These are phyloP conservation scores for Pichia sp. DNA, from an alignment of 1,139 yeast genomes.

Conservation along the genomic window DNA sequence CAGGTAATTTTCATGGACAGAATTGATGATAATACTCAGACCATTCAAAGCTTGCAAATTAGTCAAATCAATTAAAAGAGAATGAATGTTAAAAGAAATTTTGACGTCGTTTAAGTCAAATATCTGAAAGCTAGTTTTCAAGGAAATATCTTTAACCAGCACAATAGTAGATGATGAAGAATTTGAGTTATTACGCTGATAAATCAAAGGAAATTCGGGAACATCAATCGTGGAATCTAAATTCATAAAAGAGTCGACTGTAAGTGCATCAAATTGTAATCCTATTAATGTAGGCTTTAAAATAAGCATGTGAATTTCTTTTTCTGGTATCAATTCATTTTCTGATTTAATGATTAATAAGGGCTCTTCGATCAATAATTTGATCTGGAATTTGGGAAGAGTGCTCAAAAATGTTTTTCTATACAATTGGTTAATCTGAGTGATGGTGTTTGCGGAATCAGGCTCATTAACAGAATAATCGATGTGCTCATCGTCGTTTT, in stretches of 20 bases:
- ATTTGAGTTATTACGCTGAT: slow-evolving; percentile 12
- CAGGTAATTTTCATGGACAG: neutral
- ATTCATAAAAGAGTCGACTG: slow-evolving; percentile 2
- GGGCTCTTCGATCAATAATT: slow-evolving; percentile 22
- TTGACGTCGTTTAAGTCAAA: slow-evolving; percentile 1
- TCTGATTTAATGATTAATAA: slow-evolving; percentile 16
- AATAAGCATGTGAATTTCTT: slow-evolving; percentile 15
- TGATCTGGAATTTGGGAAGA: slow-evolving; percentile 13
- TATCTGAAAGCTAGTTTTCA: slow-evolving; percentile 4
- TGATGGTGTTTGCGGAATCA: neutral
- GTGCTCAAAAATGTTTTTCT: slow-evolving; percentile 4
- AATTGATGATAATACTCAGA: slow-evolving; percentile 5
- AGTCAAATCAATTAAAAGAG: slow-evolving; percentile 10
- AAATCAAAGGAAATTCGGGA: slow-evolving; percentile 14
- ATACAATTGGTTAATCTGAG: neutral
- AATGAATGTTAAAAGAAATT: slow-evolving; percentile 5
- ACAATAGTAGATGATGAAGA: slow-evolving; percentile 5
- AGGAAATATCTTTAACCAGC: slow-evolving; percentile 9
- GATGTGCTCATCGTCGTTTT: neutral
- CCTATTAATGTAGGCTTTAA: slow-evolving; percentile 17
- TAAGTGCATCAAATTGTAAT: slow-evolving; percentile 12
- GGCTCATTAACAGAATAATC: too few relatives aligned
- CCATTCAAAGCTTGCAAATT: slow-evolving; percentile 14
- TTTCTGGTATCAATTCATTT: slow-evolving; percentile 4
- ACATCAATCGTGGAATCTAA: slow-evolving; percentile 12